Evolutionary conservation across 805 yeast genomes (phyloP), one percentile per base, ranked within the genome.

Genomic region (Wickerhamomyces pijperi): DNA sequence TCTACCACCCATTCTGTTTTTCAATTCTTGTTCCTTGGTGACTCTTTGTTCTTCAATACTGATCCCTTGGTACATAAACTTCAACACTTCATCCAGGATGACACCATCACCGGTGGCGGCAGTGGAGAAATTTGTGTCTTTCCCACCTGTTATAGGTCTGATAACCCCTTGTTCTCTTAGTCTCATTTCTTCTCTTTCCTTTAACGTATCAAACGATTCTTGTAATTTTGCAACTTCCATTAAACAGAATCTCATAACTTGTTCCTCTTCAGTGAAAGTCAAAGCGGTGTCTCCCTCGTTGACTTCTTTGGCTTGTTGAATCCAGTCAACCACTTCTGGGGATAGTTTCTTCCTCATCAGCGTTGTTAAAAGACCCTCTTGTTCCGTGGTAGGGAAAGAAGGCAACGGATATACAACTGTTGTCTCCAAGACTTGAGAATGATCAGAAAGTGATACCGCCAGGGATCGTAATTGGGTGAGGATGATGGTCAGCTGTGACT

Each of bases 281-380:
- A 46, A 33, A 1, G 45, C 41, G 5, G 7, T 14, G 4, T 8
- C 29, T 20, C 44, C 48, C 1, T 41, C 41, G 13, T 58, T 47
- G 13, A 52, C 46, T 32, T 59, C 61, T 33, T 53, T 60, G 2
- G 74, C 74, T 17, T 62, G 58, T 28, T 67, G 67, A 7, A 87
- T 72, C 97, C 97, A 90, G 36, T 76, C 82, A 38, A 78, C 83
- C 2, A 90, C 94, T 45, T 88, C 97, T 0, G 98, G 97, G 11
- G 84, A 64, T 37, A 81, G 80, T 55, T 88, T 90, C 56, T 88
- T 92, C 42, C 97, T 70, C 43, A 92, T 59, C 43, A 92, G 64
- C 0, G 97, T 87, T 0, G 94, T 82, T 37, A 88, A 61, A 28
- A 92, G 66, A 2, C 86, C 83, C 50, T 83, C 88, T 46, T 84